A percentile compares a stretch with the other conserved stretches of the same genome.
Evolutionary conservation across 1,284 basidiomycete species (phyloP).

Genomic region (Waitea zeae): DNA sequence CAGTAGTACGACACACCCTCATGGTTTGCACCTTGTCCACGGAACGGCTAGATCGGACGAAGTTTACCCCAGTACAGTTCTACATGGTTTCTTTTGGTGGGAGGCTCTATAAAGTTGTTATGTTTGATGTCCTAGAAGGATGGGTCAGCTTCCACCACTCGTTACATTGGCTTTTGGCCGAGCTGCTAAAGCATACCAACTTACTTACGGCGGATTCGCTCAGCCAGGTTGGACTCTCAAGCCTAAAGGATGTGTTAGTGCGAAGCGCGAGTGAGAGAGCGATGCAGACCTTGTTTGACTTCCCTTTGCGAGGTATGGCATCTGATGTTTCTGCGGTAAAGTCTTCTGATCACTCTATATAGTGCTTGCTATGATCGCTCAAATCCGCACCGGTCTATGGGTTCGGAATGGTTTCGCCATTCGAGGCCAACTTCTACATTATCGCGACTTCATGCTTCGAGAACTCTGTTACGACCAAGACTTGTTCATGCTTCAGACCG

Average conservation of each 20-base stretch:
- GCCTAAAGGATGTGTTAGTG: conserved; percentile 42
- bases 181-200: conserved; percentile 73
- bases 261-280: conserved; percentile 41
- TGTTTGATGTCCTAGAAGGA: conserved; percentile 68
- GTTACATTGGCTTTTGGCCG: conserved; percentile 82
- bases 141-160: conserved; percentile 93
- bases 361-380: conserved; percentile 84
- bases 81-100: conserved; percentile 52
- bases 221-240: conserved; percentile 27
- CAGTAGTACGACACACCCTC: conserved; percentile 59
- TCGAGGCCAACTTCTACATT: conserved; percentile 90
- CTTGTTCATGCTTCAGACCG: conserved; percentile 80
- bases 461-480: conserved; percentile 97
- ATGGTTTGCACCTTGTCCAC: conserved; percentile 49
- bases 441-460: conserved; percentile 89
- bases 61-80: conserved; percentile 42
- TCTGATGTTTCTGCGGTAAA: neutral
- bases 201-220: conserved; percentile 40
- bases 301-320: conserved; percentile 63
- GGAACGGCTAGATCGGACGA: conserved; percentile 44
- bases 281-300: conserved; percentile 64
- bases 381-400: conserved; percentile 93
- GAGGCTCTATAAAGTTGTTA: conserved; percentile 39
- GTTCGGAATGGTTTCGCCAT: conserved; percentile 95
- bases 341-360: too few species aligned